These are phyloP conservation scores for Blumeria hordei DNA, from an alignment of 2,329 filamentous ascomycete genomes.

Conservation along the genomic window DNA sequence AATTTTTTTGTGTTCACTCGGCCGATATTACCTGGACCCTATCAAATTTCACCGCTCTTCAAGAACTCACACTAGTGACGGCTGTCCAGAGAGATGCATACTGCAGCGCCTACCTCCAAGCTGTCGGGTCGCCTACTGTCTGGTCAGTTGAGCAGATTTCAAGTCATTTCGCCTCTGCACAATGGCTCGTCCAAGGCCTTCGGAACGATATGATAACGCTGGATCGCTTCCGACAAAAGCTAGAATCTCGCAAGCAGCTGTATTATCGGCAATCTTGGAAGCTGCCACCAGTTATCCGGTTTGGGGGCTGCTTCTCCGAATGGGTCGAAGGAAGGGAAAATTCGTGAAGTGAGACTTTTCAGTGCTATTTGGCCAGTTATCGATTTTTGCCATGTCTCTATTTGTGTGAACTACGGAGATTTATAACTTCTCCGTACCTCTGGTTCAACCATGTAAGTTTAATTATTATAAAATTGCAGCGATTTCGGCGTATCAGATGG, in stretches of 20 bases:
- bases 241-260: neutral
- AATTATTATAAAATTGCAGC: too few species aligned
- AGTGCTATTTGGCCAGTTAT: too few species aligned
- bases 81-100: constrained; percentile 1
- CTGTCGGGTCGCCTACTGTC: neutral
- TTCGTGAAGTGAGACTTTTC: neutral
- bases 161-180: constrained; percentile 1
- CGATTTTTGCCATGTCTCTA: too few species aligned
- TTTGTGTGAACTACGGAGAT: too few species aligned
- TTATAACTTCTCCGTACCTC: too few species aligned
- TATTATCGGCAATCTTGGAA: neutral
- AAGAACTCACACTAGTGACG: constrained; percentile 1
- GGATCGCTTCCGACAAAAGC: neutral
- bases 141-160: constrained; percentile 1
- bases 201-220: constrained; percentile 1
- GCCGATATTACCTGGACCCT: constrained; percentile 1
- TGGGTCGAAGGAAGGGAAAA: neutral
- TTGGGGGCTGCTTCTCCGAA: constrained; percentile 1
- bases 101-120: constrained; percentile 1
- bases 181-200: constrained; percentile 1
- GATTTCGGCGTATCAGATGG: too few species aligned
- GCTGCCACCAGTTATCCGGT: neutral
- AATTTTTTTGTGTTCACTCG: constrained; percentile 1
- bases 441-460: too few species aligned
- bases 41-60: neutral